A percentile compares a stretch with the other conserved stretches of the same genome.
These are phyloP conservation scores for Panaeolus papilionaceus DNA, from an alignment of 768 basidiomycete species.

Conservation along the genomic window DNA sequence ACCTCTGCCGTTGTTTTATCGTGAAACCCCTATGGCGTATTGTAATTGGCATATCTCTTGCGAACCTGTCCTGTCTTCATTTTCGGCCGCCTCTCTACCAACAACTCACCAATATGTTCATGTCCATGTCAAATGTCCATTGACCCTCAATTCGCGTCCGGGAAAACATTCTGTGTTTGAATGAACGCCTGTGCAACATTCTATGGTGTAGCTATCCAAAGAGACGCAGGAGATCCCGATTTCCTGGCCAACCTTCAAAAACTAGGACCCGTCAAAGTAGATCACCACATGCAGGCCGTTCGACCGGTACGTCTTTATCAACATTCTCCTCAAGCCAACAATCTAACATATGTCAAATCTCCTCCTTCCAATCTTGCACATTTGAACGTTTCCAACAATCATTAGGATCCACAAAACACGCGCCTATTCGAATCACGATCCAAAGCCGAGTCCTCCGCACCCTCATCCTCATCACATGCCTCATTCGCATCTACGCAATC, in stretches of 20 bases:
- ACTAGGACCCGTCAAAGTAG: constrained; percentile 74
- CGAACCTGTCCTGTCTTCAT: background rate
- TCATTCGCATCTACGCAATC: constrained; percentile 57
- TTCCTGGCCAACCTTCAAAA: constrained; percentile 67
- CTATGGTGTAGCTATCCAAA: constrained; percentile 55
- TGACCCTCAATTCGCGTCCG: constrained; percentile 7
- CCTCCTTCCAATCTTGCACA: background rate
- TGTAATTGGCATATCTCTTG: background rate
- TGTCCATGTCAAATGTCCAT: background rate
- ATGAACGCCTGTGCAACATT: background rate
- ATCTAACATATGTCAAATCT: background rate
- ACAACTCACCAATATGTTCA: background rate
- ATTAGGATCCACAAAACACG: constrained; percentile 33
- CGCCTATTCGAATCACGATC: constrained; percentile 59
- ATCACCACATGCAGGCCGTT: constrained; percentile 62
- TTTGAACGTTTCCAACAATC: constrained; percentile 15
- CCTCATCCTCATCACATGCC: constrained; percentile 42
- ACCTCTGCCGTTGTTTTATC: background rate
- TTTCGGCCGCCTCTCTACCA: background rate
- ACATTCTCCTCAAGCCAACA: constrained; percentile 7
- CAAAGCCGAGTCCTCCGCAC: constrained; percentile 53
- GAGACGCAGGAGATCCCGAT: constrained; percentile 75
- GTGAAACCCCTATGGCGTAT: background rate
- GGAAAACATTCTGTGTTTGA: background rate
- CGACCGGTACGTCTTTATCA: constrained; percentile 47